phyloP scores from a whole-genome alignment of 2,329 filamentous ascomycete genomes.

The Colletotrichum gloeosporioides region DNA sequence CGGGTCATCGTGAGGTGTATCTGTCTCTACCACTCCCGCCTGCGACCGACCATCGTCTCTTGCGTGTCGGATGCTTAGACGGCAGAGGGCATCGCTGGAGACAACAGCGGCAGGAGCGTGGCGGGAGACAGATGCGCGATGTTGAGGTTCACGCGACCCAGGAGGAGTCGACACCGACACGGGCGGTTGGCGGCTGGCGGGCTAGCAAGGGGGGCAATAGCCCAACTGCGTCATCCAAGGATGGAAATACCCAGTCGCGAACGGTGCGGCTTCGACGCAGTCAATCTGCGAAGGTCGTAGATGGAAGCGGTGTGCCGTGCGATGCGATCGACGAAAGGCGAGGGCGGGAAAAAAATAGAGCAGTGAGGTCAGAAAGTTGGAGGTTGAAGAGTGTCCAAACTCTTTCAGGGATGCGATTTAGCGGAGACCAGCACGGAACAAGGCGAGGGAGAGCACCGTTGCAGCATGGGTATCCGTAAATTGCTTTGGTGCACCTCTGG shows the following conservation, averaged over 20 bases:
- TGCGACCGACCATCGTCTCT: conserved; percentile 63
- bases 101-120: not conserved
- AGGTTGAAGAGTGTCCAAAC: conserved; percentile 24
- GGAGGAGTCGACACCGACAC: conserved; percentile 20
- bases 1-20: conserved; percentile 74
- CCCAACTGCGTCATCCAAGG: conserved; percentile 13
- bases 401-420: conserved; percentile 24
- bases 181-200: conserved; percentile 1
- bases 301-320: conserved; percentile 2
- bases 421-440: conserved; percentile 22
- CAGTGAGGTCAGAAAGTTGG: conserved; percentile 24
- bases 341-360: conserved; percentile 12
- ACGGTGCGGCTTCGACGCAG: not conserved
- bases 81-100: conserved; percentile 4
- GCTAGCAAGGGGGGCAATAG: not conserved
- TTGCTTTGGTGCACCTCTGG: not conserved
- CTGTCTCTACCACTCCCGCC: conserved; percentile 57
- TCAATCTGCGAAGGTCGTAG: conserved; percentile 1
- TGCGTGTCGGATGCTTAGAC: conserved; percentile 31
- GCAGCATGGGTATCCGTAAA: conserved; percentile 1
- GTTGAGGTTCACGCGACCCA: conserved; percentile 46
- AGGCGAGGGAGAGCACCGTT: conserved; percentile 11
- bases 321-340: conserved; percentile 15
- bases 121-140: conserved; percentile 25
- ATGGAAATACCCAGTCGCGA: conserved; percentile 7